Conservation (phyloP, 2,329 filamentous ascomycete genomes). For the Cladosporium sp. region DNA sequence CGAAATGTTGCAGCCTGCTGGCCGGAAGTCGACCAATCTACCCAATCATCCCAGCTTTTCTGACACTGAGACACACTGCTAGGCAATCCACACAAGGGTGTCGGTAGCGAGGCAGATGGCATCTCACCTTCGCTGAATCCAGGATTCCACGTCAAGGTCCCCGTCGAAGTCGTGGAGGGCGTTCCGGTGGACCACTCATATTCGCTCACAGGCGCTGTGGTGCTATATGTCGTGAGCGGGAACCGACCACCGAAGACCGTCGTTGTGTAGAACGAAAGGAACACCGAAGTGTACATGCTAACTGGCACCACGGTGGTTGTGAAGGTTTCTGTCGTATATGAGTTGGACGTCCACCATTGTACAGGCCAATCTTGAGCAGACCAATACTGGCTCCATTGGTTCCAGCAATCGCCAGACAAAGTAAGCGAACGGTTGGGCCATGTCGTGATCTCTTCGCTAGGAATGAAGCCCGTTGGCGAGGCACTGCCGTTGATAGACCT, state of each 20-base stretch:
- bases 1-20: background rate
- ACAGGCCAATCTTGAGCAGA: background rate
- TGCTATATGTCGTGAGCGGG: constrained; percentile 2
- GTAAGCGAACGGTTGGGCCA: background rate
- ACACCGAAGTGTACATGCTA: background rate
- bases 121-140: no score
- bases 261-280: background rate
- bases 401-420: constrained; percentile 5
- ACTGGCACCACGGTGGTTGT: background rate
- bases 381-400: constrained; percentile 7
- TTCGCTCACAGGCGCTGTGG: background rate
- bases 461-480: background rate
- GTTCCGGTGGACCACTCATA: constrained; percentile 1
- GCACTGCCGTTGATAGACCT: background rate
- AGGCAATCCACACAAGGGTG: background rate
- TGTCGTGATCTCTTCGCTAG: background rate
- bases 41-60: constrained; percentile 1
- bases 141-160: background rate
- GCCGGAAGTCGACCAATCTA: background rate
- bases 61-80: background rate
- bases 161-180: background rate
- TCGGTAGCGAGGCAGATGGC: background rate
- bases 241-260: background rate
- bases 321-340: background rate
- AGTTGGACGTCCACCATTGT: background rate